Evolutionary conservation across 1,139 yeast species (phyloP).

Genomic region (Diutina rugosa): DNA sequence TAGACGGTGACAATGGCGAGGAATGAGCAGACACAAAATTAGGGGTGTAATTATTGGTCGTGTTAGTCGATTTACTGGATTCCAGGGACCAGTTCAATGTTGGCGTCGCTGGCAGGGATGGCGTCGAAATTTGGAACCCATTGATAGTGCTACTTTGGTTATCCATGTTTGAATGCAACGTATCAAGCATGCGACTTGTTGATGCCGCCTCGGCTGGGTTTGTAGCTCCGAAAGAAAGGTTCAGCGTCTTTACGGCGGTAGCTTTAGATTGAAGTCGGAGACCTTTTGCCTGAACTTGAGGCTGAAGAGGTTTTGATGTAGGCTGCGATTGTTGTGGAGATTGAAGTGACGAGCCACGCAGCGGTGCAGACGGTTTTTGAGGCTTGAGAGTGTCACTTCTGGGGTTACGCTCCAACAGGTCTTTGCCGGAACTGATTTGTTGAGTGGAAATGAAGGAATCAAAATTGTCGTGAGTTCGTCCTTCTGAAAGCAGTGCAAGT

Average conservation of each 20-base stretch:
- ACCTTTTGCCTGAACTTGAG: conserved; percentile 4
- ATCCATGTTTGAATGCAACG: conserved; percentile 4
- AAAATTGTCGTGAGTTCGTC: conserved; percentile 9
- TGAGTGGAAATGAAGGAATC: conserved; percentile 22
- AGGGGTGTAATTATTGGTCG: background rate
- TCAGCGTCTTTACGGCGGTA: conserved; percentile 5
- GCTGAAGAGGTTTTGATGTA: conserved; percentile 7
- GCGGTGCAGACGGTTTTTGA: conserved; percentile 3
- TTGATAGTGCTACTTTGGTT: conserved; percentile 19
- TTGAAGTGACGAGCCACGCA: conserved; percentile 2
- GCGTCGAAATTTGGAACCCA: conserved; percentile 11
- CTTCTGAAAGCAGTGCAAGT: conserved; percentile 13
- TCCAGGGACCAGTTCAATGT: conserved; percentile 13
- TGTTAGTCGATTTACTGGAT: conserved; percentile 5
- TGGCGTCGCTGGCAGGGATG: background rate
- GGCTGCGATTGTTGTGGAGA: conserved; percentile 4
- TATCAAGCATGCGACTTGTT: background rate
- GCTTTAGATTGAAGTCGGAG: conserved; percentile 13
- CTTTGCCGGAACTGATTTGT: conserved; percentile 16
- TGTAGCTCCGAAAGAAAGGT: background rate
- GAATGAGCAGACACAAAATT: background rate
- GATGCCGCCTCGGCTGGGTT: background rate
- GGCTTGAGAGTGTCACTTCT: conserved; percentile 8
- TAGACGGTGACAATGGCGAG: background rate
- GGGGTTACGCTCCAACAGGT: conserved; percentile 13